Evolutionary conservation across 768 basidiomycete species (phyloP).

Genomic region (Leccinum rimulosum): DNA sequence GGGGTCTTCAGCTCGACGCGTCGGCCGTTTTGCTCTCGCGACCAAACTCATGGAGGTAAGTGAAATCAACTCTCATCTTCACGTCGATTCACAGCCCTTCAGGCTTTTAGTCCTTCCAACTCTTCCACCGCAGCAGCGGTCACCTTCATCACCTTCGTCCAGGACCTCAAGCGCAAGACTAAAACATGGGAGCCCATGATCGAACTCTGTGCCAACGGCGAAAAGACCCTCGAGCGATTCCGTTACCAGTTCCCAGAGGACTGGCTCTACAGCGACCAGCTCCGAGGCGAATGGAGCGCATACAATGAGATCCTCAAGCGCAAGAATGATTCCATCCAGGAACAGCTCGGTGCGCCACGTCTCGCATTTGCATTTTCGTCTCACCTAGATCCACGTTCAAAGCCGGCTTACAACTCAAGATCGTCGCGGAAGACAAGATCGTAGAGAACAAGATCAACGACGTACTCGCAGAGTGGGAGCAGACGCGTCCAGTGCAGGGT

Average conservation of each 20-base stretch:
- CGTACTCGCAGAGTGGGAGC: slow-evolving; percentile 90
- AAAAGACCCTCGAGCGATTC: slow-evolving; percentile 96
- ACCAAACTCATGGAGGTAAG: slow-evolving; percentile 30
- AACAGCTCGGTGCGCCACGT: slow-evolving; percentile 79
- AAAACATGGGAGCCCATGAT: slow-evolving; percentile 97
- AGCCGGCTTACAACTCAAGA: slow-evolving; percentile 98
- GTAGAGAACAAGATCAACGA: slow-evolving; percentile 95
- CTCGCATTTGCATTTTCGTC: slow-evolving; percentile 3
- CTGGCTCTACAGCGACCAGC: slow-evolving; percentile 98
- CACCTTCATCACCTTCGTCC: slow-evolving; percentile 98
- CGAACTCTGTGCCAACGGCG: slow-evolving; percentile 89
- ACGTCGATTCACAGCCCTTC: slow-evolving; percentile 5
- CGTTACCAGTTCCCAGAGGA: slow-evolving; percentile 95
- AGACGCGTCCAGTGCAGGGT: slow-evolving; percentile 94
- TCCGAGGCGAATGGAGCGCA: slow-evolving; percentile 97
- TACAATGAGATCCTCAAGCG: slow-evolving; percentile 97
- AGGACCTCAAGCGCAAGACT: slow-evolving; percentile 96
- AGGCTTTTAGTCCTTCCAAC: slow-evolving; percentile 74
- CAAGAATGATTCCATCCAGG: slow-evolving; percentile 98
- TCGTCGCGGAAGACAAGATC: slow-evolving; percentile 99
- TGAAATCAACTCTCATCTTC: background rate
- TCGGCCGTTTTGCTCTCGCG: slow-evolving; percentile 14
- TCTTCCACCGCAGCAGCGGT: slow-evolving; percentile 98
- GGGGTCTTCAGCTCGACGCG: slow-evolving; percentile 17
- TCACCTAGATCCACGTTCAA: slow-evolving; percentile 2